Evolutionary conservation across 768 basidiomycete species (phyloP), one percentile per base, ranked within the genome.

Genomic region (Collybiopsis luxurians): DNA sequence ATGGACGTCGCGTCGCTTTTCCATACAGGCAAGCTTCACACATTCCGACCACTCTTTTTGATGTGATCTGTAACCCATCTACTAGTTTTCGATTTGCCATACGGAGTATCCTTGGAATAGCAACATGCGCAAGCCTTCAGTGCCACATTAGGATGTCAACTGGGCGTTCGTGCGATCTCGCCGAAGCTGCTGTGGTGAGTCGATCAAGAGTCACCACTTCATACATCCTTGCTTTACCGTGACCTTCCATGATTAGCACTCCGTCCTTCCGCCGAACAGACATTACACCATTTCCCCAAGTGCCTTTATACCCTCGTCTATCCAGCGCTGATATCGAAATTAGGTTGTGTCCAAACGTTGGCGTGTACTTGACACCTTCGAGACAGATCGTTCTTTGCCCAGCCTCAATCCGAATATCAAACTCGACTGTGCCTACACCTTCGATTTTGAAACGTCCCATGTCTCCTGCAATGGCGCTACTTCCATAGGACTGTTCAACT

Each of bases 21-120:
- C 64, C 61, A 34, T 63, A 64, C 1, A 69, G 59, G 57, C 71
- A 71, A 51, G 66, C 63, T 24, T 70, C 60, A 44, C 69, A 71
- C 12, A 53, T 21, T 12, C 44, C 44, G 12, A 7, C 4, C 9
- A 45, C 21, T 10, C 26, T 23, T 5, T 7, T 2, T 5, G 0
- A 40, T 2, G 39, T 55, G 21, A 69, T 55, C 1, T 60, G 31
- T 3, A 73, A 39, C 0, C 68, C 68, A 17, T 60, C 52, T 4
- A 70, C 67, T 0, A 69, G 34, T 0, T 55, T 51, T 51, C 59
- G 59, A 17, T 26, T 48, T 3, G 56, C 28, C 59, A 68, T 56
- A 2, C 53, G 43, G 1, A 43, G 15, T 2, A 73, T 60, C 0
- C 45, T 23, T 10, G 52, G 47, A 2, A 59, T 55, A 0, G 55